Percentiles rank a stretch among this genome's conserved stretches.
Conservation (phyloP, 768 basidiomycete genomes). For the Pleurotus ostreatus region DNA sequence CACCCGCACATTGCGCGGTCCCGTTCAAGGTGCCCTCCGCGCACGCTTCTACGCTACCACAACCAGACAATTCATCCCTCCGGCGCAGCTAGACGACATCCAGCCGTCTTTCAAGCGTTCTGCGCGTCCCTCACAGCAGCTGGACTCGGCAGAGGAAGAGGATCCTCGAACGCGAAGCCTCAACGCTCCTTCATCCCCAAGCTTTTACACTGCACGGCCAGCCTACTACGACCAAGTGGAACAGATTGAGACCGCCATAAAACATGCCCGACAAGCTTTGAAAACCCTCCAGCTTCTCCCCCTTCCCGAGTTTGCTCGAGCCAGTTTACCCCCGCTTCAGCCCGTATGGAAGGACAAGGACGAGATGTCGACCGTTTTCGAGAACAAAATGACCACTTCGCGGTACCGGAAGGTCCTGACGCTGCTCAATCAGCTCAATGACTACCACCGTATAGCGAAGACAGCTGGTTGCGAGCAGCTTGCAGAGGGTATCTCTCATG, state of each 20-base stretch:
- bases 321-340: constrained; percentile 51
- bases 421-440: constrained; percentile 63
- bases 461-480: constrained; percentile 58
- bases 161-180: not conserved
- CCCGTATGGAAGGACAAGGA: constrained; percentile 66
- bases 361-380: constrained; percentile 56
- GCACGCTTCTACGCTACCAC: not conserved
- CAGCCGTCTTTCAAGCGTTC: not conserved
- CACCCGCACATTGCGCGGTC: constrained; percentile 1
- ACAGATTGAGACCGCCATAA: constrained; percentile 61
- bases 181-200: constrained; percentile 57
- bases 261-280: constrained; percentile 54
- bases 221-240: constrained; percentile 70
- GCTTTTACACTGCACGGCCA: constrained; percentile 81
- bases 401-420: constrained; percentile 64
- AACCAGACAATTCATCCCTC: constrained; percentile 10
- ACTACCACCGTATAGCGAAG: constrained; percentile 55
- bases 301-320: constrained; percentile 66
- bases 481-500: constrained; percentile 40
- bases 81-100: constrained; percentile 9
- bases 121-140: not conserved
- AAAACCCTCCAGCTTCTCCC: constrained; percentile 69
- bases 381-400: constrained; percentile 57
- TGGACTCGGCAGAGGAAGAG: not conserved
- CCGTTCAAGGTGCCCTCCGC: not conserved